Evolutionary conservation across 164 flowering plant species (phyloP).

Genomic region (Buxus sempervirens): DNA sequence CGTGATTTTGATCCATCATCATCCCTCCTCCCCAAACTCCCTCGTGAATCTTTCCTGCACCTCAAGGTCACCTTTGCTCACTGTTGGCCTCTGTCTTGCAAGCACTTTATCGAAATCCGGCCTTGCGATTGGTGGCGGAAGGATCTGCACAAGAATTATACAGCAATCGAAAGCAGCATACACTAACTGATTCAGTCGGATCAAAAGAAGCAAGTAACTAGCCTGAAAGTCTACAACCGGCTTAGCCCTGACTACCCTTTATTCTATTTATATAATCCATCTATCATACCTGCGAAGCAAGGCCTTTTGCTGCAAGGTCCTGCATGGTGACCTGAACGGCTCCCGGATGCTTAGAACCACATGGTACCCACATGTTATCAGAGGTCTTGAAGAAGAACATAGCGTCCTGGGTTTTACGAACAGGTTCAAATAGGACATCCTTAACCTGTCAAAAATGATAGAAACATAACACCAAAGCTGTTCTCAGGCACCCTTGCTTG

Average conservation of each 20-base stretch:
- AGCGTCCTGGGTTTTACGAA: slow-evolving; percentile 98
- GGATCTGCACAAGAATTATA: slow-evolving; percentile 35
- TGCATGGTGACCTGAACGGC: slow-evolving; percentile 89
- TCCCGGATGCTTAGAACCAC: slow-evolving; percentile 93
- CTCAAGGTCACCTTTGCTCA: slow-evolving; percentile 71
- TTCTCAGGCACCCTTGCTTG: neutral
- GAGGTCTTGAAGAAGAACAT: slow-evolving; percentile 70
- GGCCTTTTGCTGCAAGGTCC: slow-evolving; percentile 83
- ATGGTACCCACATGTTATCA: slow-evolving; percentile 78
- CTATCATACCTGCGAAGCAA: slow-evolving; percentile 67
- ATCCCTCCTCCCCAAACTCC: slow-evolving; percentile 86
- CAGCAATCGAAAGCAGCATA: neutral
- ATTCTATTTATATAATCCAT: too few species aligned
- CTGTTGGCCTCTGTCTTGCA: slow-evolving; percentile 75
- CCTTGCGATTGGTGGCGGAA: slow-evolving; percentile 63
- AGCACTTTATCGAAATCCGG: slow-evolving; percentile 73
- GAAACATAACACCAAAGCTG: neutral
- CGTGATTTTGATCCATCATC: slow-evolving; percentile 5
- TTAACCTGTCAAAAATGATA: slow-evolving; percentile 61
- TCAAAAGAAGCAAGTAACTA: neutral
- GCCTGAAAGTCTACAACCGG: neutral
- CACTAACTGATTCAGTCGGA: neutral
- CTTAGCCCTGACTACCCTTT: neutral
- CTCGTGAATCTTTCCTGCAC: slow-evolving; percentile 71
- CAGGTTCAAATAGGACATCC: slow-evolving; percentile 95